Conservation (phyloP, 2,329 filamentous ascomycete species). For the Trichoderma semiorbis region DNA sequence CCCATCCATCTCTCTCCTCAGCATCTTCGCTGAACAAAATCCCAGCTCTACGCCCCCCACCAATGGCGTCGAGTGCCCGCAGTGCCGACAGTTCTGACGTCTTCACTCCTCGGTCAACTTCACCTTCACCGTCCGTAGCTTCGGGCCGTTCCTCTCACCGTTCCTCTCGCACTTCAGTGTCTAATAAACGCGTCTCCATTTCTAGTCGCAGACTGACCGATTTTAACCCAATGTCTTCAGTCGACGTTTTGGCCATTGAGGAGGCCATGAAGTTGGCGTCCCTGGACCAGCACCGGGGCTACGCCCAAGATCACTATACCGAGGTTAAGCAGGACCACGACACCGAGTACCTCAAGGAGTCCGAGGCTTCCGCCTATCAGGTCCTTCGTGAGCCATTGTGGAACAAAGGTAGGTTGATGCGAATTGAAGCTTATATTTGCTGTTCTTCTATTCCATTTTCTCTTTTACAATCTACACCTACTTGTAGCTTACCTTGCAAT, state of each 20-base stretch:
- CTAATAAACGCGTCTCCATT: slow-evolving; percentile 50
- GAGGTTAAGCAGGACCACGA: slow-evolving; percentile 52
- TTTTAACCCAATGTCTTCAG: slow-evolving; percentile 53
- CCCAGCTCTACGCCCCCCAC: slow-evolving; percentile 26
- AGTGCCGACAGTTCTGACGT: slow-evolving; percentile 49
- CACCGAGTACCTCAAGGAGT: slow-evolving; percentile 53
- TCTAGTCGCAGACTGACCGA: slow-evolving; percentile 49
- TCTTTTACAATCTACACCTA: neutral
- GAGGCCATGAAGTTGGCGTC: slow-evolving; percentile 58
- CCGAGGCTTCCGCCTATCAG: slow-evolving; percentile 57
- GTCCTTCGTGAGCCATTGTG: slow-evolving; percentile 59
- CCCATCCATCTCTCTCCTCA: slow-evolving; percentile 22
- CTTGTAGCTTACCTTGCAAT: neutral
- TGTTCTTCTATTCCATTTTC: neutral
- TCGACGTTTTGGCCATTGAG: slow-evolving; percentile 57
- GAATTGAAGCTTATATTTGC: neutral
- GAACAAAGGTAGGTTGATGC: slow-evolving; percentile 55
- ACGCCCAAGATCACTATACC: slow-evolving; percentile 53
- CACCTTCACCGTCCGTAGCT: slow-evolving; percentile 46
- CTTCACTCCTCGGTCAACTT: slow-evolving; percentile 53
- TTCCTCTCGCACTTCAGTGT: slow-evolving; percentile 49
- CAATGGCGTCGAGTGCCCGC: slow-evolving; percentile 19
- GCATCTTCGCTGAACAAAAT: slow-evolving; percentile 20
- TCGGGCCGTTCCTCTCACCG: slow-evolving; percentile 48
- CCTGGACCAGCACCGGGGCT: slow-evolving; percentile 59